Evolutionary conservation across 805 yeast species (phyloP).

Genomic region (Metschnikowia arizonensis): DNA sequence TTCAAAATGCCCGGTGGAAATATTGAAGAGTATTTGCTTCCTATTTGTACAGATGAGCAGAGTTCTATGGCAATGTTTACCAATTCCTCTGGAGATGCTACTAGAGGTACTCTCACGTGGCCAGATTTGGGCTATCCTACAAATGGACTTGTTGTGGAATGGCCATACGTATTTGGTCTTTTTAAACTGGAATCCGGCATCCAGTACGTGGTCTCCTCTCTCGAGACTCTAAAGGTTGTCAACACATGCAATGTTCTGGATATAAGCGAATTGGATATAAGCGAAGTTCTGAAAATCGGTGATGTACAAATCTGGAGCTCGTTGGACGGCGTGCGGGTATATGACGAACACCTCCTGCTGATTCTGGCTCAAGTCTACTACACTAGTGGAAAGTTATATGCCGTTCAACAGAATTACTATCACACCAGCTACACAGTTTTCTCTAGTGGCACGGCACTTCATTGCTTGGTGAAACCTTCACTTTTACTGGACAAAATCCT

Average conservation of each 20-base stretch:
- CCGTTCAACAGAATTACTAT: conserved; percentile 6
- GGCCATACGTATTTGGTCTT: conserved; percentile 37
- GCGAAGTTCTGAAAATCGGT: neutral
- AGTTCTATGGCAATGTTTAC: conserved; percentile 41
- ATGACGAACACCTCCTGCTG: conserved; percentile 12
- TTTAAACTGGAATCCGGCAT: conserved; percentile 15
- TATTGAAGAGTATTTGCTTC: conserved; percentile 31
- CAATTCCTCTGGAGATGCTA: conserved; percentile 36
- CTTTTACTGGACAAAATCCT: neutral
- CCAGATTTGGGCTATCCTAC: conserved; percentile 32
- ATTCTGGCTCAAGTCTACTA: conserved; percentile 4
- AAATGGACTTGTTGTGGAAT: conserved; percentile 28
- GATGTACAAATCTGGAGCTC: neutral
- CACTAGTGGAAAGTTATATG: neutral
- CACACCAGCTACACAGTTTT: conserved; percentile 6
- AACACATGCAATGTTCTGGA: neutral
- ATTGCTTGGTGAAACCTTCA: conserved; percentile 3
- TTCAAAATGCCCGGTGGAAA: conserved; percentile 4
- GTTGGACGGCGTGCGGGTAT: conserved; percentile 5
- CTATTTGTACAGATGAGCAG: conserved; percentile 30
- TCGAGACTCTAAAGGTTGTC: conserved; percentile 23
- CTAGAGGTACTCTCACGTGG: conserved; percentile 42
- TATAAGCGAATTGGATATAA: neutral
- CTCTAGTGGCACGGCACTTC: conserved; percentile 3
- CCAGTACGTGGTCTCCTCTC: conserved; percentile 22